A percentile compares a stretch with the other conserved stretches of the same genome.
These are phyloP conservation scores for Colletotrichum sp. DNA, from an alignment of 2,329 filamentous ascomycete genomes.

Conservation along the genomic window DNA sequence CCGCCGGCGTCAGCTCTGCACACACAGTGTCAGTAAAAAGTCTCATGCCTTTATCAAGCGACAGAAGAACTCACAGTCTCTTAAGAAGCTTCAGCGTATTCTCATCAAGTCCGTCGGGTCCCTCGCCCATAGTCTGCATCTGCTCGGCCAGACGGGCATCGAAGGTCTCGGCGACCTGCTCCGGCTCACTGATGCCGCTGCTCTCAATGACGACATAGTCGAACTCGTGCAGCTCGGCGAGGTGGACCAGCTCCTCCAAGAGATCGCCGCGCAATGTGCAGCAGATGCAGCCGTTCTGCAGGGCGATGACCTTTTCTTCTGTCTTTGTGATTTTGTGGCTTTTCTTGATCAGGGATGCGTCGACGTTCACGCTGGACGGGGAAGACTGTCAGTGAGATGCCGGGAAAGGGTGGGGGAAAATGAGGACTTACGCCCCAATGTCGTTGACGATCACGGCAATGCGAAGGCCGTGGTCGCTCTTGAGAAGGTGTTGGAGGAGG, in stretches of 20 bases:
- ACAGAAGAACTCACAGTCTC: slow-evolving; percentile 34
- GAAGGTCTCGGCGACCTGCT: slow-evolving; percentile 78
- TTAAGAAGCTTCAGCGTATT: slow-evolving; percentile 39
- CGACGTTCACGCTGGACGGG: slow-evolving; percentile 62
- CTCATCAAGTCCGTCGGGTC: slow-evolving; percentile 35
- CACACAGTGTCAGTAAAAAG: background rate
- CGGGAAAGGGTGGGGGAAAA: background rate
- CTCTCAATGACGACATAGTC: slow-evolving; percentile 78
- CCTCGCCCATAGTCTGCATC: slow-evolving; percentile 40
- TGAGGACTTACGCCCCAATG: slow-evolving; percentile 59
- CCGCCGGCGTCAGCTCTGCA: slow-evolving; percentile 62
- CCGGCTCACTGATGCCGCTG: slow-evolving; percentile 74
- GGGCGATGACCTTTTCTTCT: slow-evolving; percentile 68
- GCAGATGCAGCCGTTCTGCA: slow-evolving; percentile 80
- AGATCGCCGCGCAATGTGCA: slow-evolving; percentile 76
- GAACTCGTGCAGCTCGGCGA: slow-evolving; percentile 67
- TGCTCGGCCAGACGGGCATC: slow-evolving; percentile 60
- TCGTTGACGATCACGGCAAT: slow-evolving; percentile 80
- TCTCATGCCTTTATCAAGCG: background rate
- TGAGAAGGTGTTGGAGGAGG: slow-evolving; percentile 71
- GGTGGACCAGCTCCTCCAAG: slow-evolving; percentile 70
- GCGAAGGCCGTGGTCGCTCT: slow-evolving; percentile 68
- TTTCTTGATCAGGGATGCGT: slow-evolving; percentile 65
- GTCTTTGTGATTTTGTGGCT: slow-evolving; percentile 61
- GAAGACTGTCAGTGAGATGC: accelerated